Evolutionary conservation across 495 filamentous ascomycete genomes (phyloP).

Genomic region (Talaromyces proteolyticus): DNA sequence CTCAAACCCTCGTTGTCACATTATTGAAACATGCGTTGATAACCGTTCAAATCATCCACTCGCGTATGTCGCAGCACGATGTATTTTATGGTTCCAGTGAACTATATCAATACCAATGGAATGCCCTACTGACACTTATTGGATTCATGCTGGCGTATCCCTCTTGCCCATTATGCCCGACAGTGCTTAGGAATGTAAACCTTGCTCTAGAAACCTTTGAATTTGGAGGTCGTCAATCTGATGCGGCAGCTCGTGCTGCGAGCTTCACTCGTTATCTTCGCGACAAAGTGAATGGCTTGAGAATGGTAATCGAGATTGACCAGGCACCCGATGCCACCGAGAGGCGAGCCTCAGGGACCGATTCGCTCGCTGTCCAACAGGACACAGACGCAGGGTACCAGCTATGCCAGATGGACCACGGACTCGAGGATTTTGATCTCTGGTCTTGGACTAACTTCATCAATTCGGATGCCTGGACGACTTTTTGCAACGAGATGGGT

Average conservation of each 20-base stretch:
- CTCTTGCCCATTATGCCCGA: conserved; percentile 27
- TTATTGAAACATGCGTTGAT: conserved; percentile 20
- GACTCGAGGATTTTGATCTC: neutral
- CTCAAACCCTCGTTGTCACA: conserved; percentile 17
- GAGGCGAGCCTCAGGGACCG: neutral
- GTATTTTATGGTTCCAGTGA: conserved; percentile 18
- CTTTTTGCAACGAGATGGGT: too few relatives aligned
- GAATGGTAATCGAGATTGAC: neutral
- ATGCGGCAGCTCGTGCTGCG: neutral
- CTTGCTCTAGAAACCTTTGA: neutral
- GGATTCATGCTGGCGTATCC: conserved; percentile 44
- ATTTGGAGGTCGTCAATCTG: neutral
- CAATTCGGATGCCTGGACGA: neutral
- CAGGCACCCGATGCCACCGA: neutral
- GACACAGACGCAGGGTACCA: too few relatives aligned
- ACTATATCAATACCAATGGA: conserved; percentile 26
- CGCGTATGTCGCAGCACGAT: conserved; percentile 15
- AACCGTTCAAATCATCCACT: conserved; percentile 13
- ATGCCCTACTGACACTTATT: conserved; percentile 25
- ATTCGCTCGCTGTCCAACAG: too few relatives aligned
- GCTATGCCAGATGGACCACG: neutral
- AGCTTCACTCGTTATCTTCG: neutral
- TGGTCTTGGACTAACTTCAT: neutral
- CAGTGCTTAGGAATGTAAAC: neutral
- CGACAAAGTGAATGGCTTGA: neutral